phyloP scores from a whole-genome alignment of 352 stramenopile species.

The Globisporangium nagaii region DNA sequence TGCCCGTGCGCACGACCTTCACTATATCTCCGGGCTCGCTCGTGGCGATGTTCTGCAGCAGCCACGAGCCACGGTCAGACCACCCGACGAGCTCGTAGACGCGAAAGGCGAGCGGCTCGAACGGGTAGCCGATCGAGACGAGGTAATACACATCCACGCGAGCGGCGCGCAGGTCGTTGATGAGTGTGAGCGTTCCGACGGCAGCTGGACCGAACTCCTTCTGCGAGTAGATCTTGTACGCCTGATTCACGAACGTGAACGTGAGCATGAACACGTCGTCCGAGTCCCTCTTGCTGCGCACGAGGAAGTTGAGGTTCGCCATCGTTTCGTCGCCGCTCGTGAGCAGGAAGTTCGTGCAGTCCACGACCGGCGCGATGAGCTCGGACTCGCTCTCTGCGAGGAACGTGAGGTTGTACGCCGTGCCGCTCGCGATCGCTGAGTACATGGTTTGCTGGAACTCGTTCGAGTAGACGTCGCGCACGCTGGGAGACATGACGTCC shows the following conservation, averaged over 20 bases:
- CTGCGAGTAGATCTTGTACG: slow-evolving; percentile 22
- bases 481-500: not conserved
- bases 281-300: slow-evolving; percentile 17
- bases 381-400: slow-evolving; percentile 9
- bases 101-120: slow-evolving; percentile 12
- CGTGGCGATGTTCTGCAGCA: slow-evolving; percentile 20
- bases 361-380: slow-evolving; percentile 33
- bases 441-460: slow-evolving; percentile 8
- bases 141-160: slow-evolving; percentile 14
- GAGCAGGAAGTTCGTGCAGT: slow-evolving; percentile 26
- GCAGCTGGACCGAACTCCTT: slow-evolving; percentile 20
- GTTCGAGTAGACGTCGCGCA: slow-evolving; percentile 5
- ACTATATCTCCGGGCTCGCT: not conserved
- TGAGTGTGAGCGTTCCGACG: slow-evolving; percentile 17
- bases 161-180: slow-evolving; percentile 21
- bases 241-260: slow-evolving; percentile 30
- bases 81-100: slow-evolving; percentile 22
- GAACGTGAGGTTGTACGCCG: slow-evolving; percentile 11
- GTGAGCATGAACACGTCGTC: slow-evolving; percentile 22
- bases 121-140: slow-evolving; percentile 28
- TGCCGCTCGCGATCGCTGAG: not conserved
- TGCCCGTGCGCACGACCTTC: slow-evolving; percentile 6
- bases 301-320: slow-evolving; percentile 29
- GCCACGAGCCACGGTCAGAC: slow-evolving; percentile 23
- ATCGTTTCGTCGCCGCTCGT: slow-evolving; percentile 18